Evolutionary conservation across 2,329 filamentous ascomycete genomes (phyloP), one percentile per base, ranked within the genome.

Genomic region (Colletotrichum acutatum): DNA sequence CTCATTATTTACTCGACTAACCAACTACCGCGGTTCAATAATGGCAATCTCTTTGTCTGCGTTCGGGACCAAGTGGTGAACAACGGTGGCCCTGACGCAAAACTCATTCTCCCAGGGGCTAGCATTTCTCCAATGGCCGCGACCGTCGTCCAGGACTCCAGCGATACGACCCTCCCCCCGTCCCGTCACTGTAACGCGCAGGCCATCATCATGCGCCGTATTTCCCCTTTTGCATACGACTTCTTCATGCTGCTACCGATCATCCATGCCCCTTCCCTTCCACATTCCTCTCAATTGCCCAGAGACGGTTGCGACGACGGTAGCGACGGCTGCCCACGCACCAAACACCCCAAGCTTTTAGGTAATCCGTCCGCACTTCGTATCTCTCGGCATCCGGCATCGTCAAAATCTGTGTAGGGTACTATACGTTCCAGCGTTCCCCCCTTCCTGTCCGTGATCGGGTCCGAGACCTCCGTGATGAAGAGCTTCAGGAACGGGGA

Each of bases 391-490:
- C 14, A 19, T 56, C 34, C 34, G 42, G 42, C 61, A 22, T 28
- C 70, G 56, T 58, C 71, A 57, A 52, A 64, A 52, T 58, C 19
- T 49, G 42, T 14, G 34, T 14, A 11, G 14, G 9, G 32, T 32
- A 32, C 1, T 3, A 34, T n/a, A 34, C 60, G 56, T 61, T 57
- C 66, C 61, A 56, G 14, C 37, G 12, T n/a, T 32, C 3, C 32
- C 52, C 19, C 8, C 11, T 19, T 24, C 32, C 30, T 46, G 60
- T 71, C 66, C 61, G 71, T 71, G 71, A 63, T 61, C 71, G 49
- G 46, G 60, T 53, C 71, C 61, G 37, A 65, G 52, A 56, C 52
- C 52, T 57, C 19, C 62, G 26, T 24, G 19, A 49, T 49, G 42
- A 49, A 42, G 42, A 49, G 42, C 42, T 49, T 49, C 42, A n/a